Base-by-base conservation (phyloP, 176 grass and related monocot species). In the Eleusine indica region DNA sequence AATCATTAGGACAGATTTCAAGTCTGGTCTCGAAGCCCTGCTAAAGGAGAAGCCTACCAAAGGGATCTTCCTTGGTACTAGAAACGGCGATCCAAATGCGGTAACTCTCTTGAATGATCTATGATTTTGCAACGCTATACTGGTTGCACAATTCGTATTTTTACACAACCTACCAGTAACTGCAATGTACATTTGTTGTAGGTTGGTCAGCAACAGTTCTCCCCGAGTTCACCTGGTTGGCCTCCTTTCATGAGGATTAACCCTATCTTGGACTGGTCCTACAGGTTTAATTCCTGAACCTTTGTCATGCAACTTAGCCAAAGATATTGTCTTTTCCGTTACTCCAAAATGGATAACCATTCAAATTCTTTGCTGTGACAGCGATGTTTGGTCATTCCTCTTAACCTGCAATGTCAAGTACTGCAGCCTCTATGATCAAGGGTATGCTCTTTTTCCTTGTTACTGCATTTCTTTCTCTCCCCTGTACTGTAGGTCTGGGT, bases 201-300 rank as follows among this genome's bases (percentile, higher is more conserved):
- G 87, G 75, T 88, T 89, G 89, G 89, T 74, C 89, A 90, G 53
- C 85, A 94, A 29, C 79, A 86, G 9, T 94, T 97, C 82, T 91
- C 91, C 46, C 89, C 91, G 43, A 97, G 87, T 57, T 97, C 87
- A 46, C 46, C 70, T 72, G 71, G 82, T 16, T 90, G 85, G 85
- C 91, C 94, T 85, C 85, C 90, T 84, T 93, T 93, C 83, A 94
- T 88, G 89, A 88, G 89, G 78, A 87, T 97, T 68, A 97, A 93
- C 68, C 89, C 89, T 30, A 94, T 97, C 54, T 81, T 97, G 61
- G 79, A 93, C 68, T 97, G 85, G 84, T 90, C 94, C 66, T 97
- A 91, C 67, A 91, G 91, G 91, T 90, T 73, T 15, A 13, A 22
- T 35, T 74, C 46, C 17, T 51, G 7, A 47, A 51, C 51, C 21